Percentiles rank a stretch among this genome's conserved stretches.
These are phyloP conservation scores for Fusarium sp. DNA, from an alignment of 2,329 filamentous ascomycete genomes.

Conservation along the genomic window DNA sequence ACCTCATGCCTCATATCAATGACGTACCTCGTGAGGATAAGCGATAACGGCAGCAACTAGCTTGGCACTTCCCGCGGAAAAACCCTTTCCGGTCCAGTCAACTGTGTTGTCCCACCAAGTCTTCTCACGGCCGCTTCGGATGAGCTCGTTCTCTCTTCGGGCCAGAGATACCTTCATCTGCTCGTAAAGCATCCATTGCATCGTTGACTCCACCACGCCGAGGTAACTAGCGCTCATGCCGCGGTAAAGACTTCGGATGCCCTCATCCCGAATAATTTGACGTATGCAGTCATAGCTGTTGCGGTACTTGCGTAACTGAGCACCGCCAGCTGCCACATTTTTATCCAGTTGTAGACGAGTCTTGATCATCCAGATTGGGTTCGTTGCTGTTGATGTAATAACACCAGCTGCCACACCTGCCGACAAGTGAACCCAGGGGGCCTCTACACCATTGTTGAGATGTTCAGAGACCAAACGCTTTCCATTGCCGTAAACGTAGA, in stretches of 20 bases:
- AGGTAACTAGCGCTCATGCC: conserved; percentile 93
- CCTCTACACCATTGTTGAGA: conserved; percentile 77
- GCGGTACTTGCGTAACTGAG: conserved; percentile 76
- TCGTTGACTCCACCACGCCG: conserved; percentile 87
- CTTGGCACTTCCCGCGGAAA: conserved; percentile 86
- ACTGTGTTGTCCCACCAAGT: conserved; percentile 80
- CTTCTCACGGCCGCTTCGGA: conserved; percentile 70
- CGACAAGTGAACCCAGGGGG: conserved; percentile 81
- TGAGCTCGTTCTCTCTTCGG: conserved; percentile 70
- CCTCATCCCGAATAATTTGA: conserved; percentile 85
- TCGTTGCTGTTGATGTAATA: conserved; percentile 89
- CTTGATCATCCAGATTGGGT: conserved; percentile 97
- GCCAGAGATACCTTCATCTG: conserved; percentile 85
- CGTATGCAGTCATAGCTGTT: conserved; percentile 90
- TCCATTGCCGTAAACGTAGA: conserved; percentile 92
- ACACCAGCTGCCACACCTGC: conserved; percentile 84
- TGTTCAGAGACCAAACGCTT: conserved; percentile 84
- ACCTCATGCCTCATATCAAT: neutral
- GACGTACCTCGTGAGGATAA: conserved; percentile 88
- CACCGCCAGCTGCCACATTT: conserved; percentile 74
- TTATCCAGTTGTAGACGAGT: conserved; percentile 93
- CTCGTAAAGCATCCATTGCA: conserved; percentile 96
- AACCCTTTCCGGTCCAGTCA: conserved; percentile 82
- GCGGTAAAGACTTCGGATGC: conserved; percentile 85
- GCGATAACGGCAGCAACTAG: conserved; percentile 85